These are phyloP conservation scores for Colletotrichum tropicale DNA, from an alignment of 2,329 filamentous ascomycete species.

Conservation along the genomic window DNA sequence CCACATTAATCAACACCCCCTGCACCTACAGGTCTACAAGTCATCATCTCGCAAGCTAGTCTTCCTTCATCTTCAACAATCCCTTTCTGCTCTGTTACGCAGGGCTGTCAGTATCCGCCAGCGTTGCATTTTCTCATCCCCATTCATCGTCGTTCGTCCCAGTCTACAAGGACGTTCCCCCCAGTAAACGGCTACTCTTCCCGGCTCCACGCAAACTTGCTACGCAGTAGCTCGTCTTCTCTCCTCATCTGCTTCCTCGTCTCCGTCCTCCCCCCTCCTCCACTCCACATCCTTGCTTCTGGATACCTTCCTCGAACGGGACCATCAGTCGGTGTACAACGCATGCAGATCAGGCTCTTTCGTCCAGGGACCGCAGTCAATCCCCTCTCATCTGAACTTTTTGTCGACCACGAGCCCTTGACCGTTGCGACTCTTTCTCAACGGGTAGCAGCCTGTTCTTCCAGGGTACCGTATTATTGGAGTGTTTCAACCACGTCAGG, in stretches of 20 bases:
- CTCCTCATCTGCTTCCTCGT: background rate
- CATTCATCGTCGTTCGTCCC: background rate
- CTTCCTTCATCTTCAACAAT: background rate
- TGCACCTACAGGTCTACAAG: background rate
- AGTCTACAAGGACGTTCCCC: background rate
- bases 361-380: background rate
- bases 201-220: background rate
- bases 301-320: background rate
- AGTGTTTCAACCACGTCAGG: slow-evolving; percentile 16
- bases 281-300: background rate
- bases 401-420: background rate
- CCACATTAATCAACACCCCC: background rate
- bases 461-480: background rate
- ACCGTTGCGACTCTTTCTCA: background rate
- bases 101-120: background rate
- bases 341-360: background rate
- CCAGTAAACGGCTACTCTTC: background rate
- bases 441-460: background rate
- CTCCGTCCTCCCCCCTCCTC: background rate
- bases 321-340: background rate
- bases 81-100: background rate
- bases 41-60: background rate
- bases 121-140: background rate
- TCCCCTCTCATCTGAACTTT: background rate
- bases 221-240: background rate